Evolutionary conservation across 177 flowering plant genomes (phyloP), one percentile per base, ranked within the genome.

Genomic region (Vitis hybrid): DNA sequence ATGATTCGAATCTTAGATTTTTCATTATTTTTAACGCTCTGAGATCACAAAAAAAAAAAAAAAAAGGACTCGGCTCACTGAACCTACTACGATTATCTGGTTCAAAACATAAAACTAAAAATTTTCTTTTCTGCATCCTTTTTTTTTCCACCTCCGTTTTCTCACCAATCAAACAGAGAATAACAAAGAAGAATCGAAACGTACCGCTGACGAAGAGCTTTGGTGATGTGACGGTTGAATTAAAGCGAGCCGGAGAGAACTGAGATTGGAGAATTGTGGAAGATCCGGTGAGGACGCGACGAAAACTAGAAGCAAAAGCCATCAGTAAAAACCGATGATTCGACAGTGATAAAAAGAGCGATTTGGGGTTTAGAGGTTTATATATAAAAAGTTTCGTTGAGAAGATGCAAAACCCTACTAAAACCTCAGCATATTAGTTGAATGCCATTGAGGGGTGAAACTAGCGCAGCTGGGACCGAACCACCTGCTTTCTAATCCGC

Each of bases 201-300:
- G 50, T 80, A 89, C 93, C 96, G 71, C 90, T 87, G 74, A 89
- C 70, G 78, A 90, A 90, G 71, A 90, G 91, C 82, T 86, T 90
- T 0, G 96, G 87, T 14, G 84, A 66, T 16, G 91, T 84, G 67
- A 89, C 86, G n/a, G 93, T 86, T 5, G 92, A 74, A 58, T 74
- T 72, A 64, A 76, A 70, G 31, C 89, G 90, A 69, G 66, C 52
- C 2, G 82, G 72, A 19, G 68, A 18, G 60, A 70, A 73, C 11
- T 77, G 82, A 19, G 85, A 74, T 1, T 55, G 77, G 13, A 78
- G 69, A 64, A 62, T 48, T 0, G 82, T 11, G 5, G 85, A 71
- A 12, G 85, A 71, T 16, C 72, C 71, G 48, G 53, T 49, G 45
- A 81, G 69, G 39, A 79, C 56, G 65, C 86, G 85, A 19, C 89